Base-by-base conservation (phyloP, 2,329 filamentous ascomycete genomes). In the Colletotrichum kahawae region DNA sequence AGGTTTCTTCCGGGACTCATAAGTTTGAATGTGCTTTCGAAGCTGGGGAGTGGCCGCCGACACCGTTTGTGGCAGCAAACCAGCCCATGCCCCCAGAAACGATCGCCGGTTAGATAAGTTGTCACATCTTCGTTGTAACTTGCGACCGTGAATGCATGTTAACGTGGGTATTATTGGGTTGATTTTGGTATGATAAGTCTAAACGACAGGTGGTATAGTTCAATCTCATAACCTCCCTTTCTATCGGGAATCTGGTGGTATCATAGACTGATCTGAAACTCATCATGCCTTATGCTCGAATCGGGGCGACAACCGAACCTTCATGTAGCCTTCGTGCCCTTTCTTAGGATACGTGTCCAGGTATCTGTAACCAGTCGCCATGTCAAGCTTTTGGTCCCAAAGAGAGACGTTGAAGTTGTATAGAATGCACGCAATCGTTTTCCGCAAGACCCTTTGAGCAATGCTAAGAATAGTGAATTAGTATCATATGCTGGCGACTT, bases 331-430 rank as follows among this genome's bases (percentile, higher is more conserved):
- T 38, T 75, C 75, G 2, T 62, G 38, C 14, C 75, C 75, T 51
- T 71, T 76, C 31, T 71, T 75, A 4, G 75, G 75, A 27, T 76
- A 76, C 13, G 75, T 76, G 27, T 68, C 29, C n/a, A 76, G 59
- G n/a, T 76, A 76, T 27, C 43, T 34, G 36, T 68, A 71, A 9
- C 75, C 71, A 9, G 71, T 56, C 29, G 7, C 27, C 16, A 36
- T 59, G n/a, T 71, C 72, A 13, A 59, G 24, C 9, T 51, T 67
- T 10, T 76, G 62, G 16, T 76, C 31, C 71, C 67, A 76, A 7
- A 75, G 54, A n/a, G 71, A 71, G 12, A 78, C 38, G 4, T 77
- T 68, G 38, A 77, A 78, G 65, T 77, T 76, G 65, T 77, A 78
- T 1, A 77, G 7, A 18, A 78, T 10, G 1, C 60, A 56, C 2